Percentiles rank a stretch among this genome's conserved stretches.
Conservation (phyloP, 768 basidiomycete species). For the Tubosaeta brunneosetosa region DNA sequence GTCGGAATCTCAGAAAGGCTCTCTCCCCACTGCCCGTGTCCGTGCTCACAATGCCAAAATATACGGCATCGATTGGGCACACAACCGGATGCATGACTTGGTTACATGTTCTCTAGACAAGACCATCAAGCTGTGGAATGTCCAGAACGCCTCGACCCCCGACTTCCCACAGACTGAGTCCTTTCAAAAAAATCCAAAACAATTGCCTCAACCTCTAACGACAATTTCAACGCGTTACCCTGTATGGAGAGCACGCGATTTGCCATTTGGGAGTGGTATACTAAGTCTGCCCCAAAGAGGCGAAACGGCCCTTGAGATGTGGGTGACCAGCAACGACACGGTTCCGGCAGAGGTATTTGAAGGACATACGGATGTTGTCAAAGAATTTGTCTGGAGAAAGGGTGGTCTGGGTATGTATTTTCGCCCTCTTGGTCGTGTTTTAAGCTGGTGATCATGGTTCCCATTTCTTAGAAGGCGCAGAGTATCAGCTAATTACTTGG, state of each 20-base stretch:
- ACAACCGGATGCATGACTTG: slow-evolving; percentile 65
- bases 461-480: slow-evolving; percentile 39
- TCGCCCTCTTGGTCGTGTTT: neutral
- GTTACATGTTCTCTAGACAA: slow-evolving; percentile 95
- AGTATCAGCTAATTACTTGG: slow-evolving; percentile 67
- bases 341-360: slow-evolving; percentile 70
- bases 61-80: slow-evolving; percentile 97
- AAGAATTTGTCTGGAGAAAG: slow-evolving; percentile 95
- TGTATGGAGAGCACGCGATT: slow-evolving; percentile 88
- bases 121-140: slow-evolving; percentile 82
- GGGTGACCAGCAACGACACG: slow-evolving; percentile 34
- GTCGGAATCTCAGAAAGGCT: slow-evolving; percentile 64
- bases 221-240: slow-evolving; percentile 77
- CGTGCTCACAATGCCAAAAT: slow-evolving; percentile 87
- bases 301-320: slow-evolving; percentile 82
- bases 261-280: slow-evolving; percentile 89
- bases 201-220: slow-evolving; percentile 36
- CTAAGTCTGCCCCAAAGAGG: slow-evolving; percentile 87
- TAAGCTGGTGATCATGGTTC: neutral
- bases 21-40: slow-evolving; percentile 70
- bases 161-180: slow-evolving; percentile 12
- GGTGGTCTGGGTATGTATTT: slow-evolving; percentile 46
- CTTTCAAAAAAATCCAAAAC: slow-evolving; percentile 8
- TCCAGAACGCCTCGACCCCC: slow-evolving; percentile 17
- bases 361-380: slow-evolving; percentile 90